Conservation (phyloP, 805 yeast species). For the Schizosaccharomyces octosporus region DNA sequence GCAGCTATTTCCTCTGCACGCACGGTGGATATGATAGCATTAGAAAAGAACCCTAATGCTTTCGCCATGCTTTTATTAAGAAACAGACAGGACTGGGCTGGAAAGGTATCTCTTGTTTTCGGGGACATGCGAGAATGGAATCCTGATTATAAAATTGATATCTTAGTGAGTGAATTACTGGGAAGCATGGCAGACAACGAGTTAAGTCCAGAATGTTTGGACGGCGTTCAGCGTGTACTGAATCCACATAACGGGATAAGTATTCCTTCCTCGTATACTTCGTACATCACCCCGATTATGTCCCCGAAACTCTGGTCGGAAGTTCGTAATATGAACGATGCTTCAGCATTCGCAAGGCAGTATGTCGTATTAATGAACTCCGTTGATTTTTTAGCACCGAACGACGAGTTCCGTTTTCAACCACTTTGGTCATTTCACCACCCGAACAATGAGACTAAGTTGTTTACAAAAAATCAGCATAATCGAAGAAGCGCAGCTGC, state of each 20-base stretch:
- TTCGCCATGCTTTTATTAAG: constrained; percentile 21
- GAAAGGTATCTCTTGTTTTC: constrained; percentile 24
- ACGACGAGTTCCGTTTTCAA: constrained; percentile 15
- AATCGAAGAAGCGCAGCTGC: neutral
- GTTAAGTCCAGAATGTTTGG: constrained; percentile 58
- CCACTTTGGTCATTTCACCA: constrained; percentile 40
- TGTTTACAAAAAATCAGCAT: neutral
- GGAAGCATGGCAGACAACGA: constrained; percentile 92
- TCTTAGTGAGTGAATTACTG: constrained; percentile 56
- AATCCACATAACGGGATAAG: constrained; percentile 25
- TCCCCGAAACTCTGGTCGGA: constrained; percentile 25
- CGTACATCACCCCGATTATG: constrained; percentile 42
- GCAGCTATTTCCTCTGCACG: constrained; percentile 16
- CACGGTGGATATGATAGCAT: constrained; percentile 22
- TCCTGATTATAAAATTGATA: constrained; percentile 20
- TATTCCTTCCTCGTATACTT: constrained; percentile 36
- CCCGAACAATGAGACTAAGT: constrained; percentile 14
- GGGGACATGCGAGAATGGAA: constrained; percentile 36
- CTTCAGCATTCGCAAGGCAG: constrained; percentile 14
- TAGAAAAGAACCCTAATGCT: constrained; percentile 53
- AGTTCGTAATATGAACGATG: constrained; percentile 5
- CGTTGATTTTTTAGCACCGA: constrained; percentile 21
- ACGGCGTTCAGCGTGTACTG: constrained; percentile 18
- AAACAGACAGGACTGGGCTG: constrained; percentile 29
- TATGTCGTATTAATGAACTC: constrained; percentile 21